A percentile compares a stretch with the other conserved stretches of the same genome.
Evolutionary conservation across 805 yeast species (phyloP).

Genomic region (Candida hispaniensis): DNA sequence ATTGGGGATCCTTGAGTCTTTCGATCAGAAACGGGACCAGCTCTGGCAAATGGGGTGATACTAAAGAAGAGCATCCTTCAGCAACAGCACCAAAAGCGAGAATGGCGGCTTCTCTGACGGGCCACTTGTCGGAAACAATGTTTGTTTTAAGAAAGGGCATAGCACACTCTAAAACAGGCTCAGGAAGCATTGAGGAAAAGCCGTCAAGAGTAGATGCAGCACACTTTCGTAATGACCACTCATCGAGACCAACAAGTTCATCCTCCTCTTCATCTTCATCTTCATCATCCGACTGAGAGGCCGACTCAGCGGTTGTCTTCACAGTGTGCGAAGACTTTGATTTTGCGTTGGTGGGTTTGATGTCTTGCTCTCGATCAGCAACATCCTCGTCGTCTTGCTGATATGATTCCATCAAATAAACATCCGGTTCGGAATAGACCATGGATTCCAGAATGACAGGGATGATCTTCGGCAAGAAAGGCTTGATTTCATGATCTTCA

Average conservation of each 20-base stretch:
- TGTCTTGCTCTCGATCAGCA: constrained; percentile 80
- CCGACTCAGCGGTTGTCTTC: constrained; percentile 26
- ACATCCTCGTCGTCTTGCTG: constrained; percentile 69
- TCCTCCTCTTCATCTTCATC: constrained; percentile 67
- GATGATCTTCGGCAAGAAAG: constrained; percentile 47
- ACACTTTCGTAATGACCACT: constrained; percentile 90
- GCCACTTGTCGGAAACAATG: constrained; percentile 69
- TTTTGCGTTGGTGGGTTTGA: constrained; percentile 70
- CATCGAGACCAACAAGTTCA: constrained; percentile 53
- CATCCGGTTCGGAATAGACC: constrained; percentile 81
- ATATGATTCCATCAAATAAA: constrained; percentile 47
- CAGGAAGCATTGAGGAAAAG: constrained; percentile 57
- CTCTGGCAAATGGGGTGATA: constrained; percentile 62
- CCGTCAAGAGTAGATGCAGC: constrained; percentile 88
- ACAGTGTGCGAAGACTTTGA: constrained; percentile 36
- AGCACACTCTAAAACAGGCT: constrained; percentile 51
- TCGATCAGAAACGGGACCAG: constrained; percentile 79
- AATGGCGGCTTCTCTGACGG: constrained; percentile 83
- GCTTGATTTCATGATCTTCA: constrained; percentile 29
- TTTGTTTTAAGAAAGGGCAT: constrained; percentile 68
- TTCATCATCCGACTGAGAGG: constrained; percentile 43
- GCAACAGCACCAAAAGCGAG: constrained; percentile 93
- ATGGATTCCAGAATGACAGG: constrained; percentile 70
- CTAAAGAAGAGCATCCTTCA: constrained; percentile 69
- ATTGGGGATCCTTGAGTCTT: constrained; percentile 59